Evolutionary conservation across 2,329 filamentous ascomycete genomes (phyloP), one percentile per base, ranked within the genome.

Genomic region (Trichoderma asperellum): DNA sequence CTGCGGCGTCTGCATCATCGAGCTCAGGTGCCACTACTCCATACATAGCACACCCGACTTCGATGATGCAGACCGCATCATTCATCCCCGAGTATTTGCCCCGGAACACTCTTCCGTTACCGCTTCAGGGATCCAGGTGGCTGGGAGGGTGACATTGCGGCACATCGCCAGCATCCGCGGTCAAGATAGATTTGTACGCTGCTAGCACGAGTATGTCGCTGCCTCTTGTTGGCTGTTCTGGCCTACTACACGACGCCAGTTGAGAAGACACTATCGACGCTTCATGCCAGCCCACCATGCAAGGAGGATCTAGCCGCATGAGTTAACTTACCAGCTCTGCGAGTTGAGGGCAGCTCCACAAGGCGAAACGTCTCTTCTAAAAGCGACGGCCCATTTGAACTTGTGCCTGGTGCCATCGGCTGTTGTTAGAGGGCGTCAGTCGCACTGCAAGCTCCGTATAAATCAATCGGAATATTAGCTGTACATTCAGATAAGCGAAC

Each of bases 401-500:
- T 57, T 55, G 62, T 52, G 32, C 63, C 55, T 67, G 55, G 53
- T 56, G 55, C 37, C 63, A 67, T 67, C 63, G 55, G 63, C 32
- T 47, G 37, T 24, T 47, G 27, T 16, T 52, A 52, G 55, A 59
- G 55, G 55, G 53, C 52, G 52, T 34, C 63, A 67, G 29, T 59
- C 55, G n/a, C 40, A 47, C 55, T 59, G 29, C 63, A 58, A 59
- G 32, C 63, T 52, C 29, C 37, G 55, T 59, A 29, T 57, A 59
- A 43, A 59, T 37, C 53, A 34, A 67, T 68, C 65, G 65, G 65
- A 55, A 40, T 61, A 68, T 61, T 55, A 49, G 40, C 32, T 68
- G 56, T 68, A 53, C 65, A 56, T 52, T 61, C 43, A 68, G 65
- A 68, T 68, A 68, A 68, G 65, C 65, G 65, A 68, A 68, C 34